These are phyloP conservation scores for Leucocoprinus birnbaumii DNA, from an alignment of 768 basidiomycete species.

Conservation along the genomic window DNA sequence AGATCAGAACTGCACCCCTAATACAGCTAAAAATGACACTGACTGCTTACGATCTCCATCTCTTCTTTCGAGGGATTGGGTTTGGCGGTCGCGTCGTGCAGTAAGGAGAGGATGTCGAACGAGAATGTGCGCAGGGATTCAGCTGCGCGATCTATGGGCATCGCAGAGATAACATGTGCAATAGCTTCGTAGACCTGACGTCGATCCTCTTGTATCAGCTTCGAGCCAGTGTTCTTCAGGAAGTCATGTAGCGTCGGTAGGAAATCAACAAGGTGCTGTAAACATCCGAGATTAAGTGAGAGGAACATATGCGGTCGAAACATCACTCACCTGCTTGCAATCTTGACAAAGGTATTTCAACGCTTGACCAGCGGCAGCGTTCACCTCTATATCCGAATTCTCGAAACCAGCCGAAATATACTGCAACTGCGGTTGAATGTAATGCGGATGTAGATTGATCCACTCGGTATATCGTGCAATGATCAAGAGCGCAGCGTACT, in stretches of 20 bases:
- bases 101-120: conserved; percentile 74
- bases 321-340: conserved; percentile 70
- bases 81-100: conserved; percentile 64
- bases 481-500: conserved; percentile 93
- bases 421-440: conserved; percentile 81
- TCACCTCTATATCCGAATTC: conserved; percentile 74
- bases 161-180: conserved; percentile 90
- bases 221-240: conserved; percentile 73
- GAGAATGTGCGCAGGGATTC: conserved; percentile 85
- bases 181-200: conserved; percentile 95
- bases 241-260: conserved; percentile 90
- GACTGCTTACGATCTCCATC: conserved; percentile 64
- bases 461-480: conserved; percentile 96
- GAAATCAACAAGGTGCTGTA: conserved; percentile 86
- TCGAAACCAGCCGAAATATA: conserved; percentile 94
- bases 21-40: conserved; percentile 25
- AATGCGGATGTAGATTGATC: conserved; percentile 86
- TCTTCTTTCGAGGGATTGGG: conserved; percentile 64
- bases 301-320: too few species aligned
- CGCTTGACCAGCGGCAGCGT: conserved; percentile 92
- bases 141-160: conserved; percentile 88
- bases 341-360: conserved; percentile 97
- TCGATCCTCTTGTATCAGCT: conserved; percentile 82
- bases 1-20: neutral
- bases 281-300: neutral